phyloP scores from a whole-genome alignment of 2,329 filamentous ascomycete genomes.

The Penicillium crustosum region DNA sequence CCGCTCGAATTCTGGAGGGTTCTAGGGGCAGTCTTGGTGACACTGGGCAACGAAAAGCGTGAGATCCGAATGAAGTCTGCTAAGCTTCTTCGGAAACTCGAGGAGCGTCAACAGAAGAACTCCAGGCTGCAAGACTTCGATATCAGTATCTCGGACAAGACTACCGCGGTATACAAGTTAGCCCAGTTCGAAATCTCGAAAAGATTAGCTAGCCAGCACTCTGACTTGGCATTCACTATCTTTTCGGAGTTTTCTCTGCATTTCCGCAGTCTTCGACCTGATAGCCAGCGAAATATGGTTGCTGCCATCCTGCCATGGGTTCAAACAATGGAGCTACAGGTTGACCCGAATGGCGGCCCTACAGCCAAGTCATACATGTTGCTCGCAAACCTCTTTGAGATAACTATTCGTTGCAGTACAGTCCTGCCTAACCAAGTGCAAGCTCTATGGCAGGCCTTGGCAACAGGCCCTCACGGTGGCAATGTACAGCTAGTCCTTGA shows the following conservation, averaged over 20 bases:
- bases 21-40: conserved; percentile 83
- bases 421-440: conserved; percentile 94
- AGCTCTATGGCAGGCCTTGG: conserved; percentile 93
- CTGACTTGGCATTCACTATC: conserved; percentile 85
- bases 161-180: conserved; percentile 94
- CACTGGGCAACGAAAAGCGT: conserved; percentile 85
- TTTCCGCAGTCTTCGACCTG: conserved; percentile 81
- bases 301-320: conserved; percentile 96
- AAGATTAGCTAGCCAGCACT: conserved; percentile 80
- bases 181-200: conserved; percentile 97
- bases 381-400: conserved; percentile 90
- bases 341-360: conserved; percentile 88
- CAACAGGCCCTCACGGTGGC: conserved; percentile 85
- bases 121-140: conserved; percentile 96
- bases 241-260: conserved; percentile 95
- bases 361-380: conserved; percentile 92
- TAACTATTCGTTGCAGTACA: conserved; percentile 88
- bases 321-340: conserved; percentile 85
- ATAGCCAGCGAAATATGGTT: conserved; percentile 88
- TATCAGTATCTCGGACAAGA: conserved; percentile 98
- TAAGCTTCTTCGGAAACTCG: conserved; percentile 73
- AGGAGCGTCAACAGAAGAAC: conserved; percentile 77
- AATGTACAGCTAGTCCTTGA: conserved; percentile 94
- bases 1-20: conserved; percentile 87
- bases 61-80: conserved; percentile 87